Evolutionary conservation across 2,329 filamentous ascomycete genomes (phyloP).

Genomic region (Penicillium sp.): DNA sequence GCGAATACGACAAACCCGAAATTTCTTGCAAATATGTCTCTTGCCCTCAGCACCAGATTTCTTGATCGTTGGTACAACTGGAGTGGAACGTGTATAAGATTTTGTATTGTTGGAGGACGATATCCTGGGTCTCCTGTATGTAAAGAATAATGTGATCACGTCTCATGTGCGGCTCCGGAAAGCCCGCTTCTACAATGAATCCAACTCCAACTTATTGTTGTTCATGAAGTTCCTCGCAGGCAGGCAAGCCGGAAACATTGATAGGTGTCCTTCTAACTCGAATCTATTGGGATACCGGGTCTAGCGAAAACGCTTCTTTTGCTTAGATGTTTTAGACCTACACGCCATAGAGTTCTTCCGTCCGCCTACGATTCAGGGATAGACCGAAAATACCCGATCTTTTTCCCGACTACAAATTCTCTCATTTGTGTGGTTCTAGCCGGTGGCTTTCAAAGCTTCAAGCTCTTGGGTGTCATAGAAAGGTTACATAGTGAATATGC

Average conservation of each 20-base stretch:
- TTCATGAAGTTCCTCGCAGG: not conserved
- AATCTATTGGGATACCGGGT: no score
- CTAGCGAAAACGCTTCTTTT: no score
- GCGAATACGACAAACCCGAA: not conserved
- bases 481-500: not conserved
- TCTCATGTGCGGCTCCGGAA: not conserved
- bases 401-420: no score
- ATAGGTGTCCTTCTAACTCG: no score
- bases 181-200: not conserved
- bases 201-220: not conserved
- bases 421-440: no score
- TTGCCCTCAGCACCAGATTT: not conserved
- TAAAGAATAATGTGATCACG: slow-evolving; percentile 5
- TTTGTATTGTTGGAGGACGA: not conserved
- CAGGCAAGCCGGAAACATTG: not conserved
- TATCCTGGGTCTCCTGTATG: not conserved
- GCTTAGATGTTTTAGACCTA: no score
- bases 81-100: not conserved
- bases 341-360: no score
- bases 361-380: no score
- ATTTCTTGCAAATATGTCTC: not conserved
- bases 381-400: no score
- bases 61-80: not conserved
- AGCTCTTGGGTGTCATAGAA: not conserved
- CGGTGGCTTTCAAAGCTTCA: no score